These are phyloP conservation scores for Cardamine resedifolia DNA, from an alignment of 345 rosid species.

Conservation along the genomic window DNA sequence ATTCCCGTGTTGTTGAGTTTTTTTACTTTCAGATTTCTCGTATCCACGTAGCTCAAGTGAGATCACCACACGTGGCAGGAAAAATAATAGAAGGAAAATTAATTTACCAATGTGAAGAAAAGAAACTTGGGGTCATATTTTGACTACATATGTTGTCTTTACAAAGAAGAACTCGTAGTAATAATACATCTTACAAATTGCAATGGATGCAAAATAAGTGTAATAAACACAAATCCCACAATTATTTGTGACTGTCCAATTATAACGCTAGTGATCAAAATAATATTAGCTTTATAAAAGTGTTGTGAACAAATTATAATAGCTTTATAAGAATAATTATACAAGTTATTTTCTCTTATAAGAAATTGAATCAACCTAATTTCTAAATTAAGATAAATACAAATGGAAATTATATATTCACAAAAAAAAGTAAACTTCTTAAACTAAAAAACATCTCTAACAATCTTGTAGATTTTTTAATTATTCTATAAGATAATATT, in stretches of 20 bases:
- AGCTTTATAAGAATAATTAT: too few species aligned
- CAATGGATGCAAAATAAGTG: neutral
- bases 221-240: neutral
- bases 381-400: too few species aligned
- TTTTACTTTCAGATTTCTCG: conserved; percentile 25
- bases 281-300: too few species aligned
- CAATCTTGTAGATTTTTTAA: too few species aligned
- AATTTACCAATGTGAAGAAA: neutral
- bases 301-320: too few species aligned
- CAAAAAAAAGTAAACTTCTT: too few species aligned
- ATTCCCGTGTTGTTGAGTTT: conserved; percentile 22
- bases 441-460: too few species aligned
- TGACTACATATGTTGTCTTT: neutral
- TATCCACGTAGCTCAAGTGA: conserved; percentile 26
- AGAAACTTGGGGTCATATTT: conserved; percentile 5
- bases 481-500: too few species aligned
- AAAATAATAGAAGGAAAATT: neutral
- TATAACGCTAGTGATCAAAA: too few species aligned
- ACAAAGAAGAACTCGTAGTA: neutral
- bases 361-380: too few species aligned
- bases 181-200: conserved; percentile 1
- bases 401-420: too few species aligned
- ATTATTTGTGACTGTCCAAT: neutral
- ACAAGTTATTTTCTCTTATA: too few species aligned
- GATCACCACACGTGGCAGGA: conserved; percentile 3